Percentiles rank a stretch among this genome's conserved stretches.
phyloP scores from a whole-genome alignment of 306 rosid genomes.

The Cicer pinnatifidum region DNA sequence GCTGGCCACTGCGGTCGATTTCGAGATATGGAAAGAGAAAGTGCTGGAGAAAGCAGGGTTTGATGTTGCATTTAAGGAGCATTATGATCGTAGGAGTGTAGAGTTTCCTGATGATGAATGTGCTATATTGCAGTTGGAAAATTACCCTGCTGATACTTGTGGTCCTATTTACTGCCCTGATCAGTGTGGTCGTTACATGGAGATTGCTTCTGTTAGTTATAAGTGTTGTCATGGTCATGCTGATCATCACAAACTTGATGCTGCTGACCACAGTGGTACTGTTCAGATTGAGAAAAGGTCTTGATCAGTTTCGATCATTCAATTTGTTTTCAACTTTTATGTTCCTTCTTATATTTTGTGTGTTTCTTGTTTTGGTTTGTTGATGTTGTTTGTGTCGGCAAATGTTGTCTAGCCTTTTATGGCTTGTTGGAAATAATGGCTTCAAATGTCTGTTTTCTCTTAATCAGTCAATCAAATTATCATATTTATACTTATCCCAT shows the following conservation, averaged over 20 bases:
- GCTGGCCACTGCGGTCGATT: slow-evolving; percentile 34
- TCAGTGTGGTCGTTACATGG: slow-evolving; percentile 46
- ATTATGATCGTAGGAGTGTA: slow-evolving; percentile 20
- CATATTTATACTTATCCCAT: not conserved
- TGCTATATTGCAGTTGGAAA: slow-evolving; percentile 47
- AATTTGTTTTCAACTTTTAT: not conserved
- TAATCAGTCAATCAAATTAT: not conserved
- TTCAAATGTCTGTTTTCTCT: slow-evolving; percentile 26
- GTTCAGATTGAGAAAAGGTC: slow-evolving; percentile 51
- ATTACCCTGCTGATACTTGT: slow-evolving; percentile 45
- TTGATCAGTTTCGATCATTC: not conserved
- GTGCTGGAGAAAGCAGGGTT: slow-evolving; percentile 49
- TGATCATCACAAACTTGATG: not conserved
- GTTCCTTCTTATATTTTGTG: slow-evolving; percentile 29
- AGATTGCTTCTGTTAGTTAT: slow-evolving; percentile 45
- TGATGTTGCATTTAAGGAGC: slow-evolving; percentile 47
- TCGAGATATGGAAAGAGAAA: slow-evolving; percentile 46
- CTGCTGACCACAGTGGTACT: slow-evolving; percentile 41
- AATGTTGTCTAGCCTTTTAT: slow-evolving; percentile 28
- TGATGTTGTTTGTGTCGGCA: not conserved
- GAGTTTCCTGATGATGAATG: not conserved
- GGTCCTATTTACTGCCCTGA: slow-evolving; percentile 49
- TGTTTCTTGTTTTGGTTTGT: not conserved
- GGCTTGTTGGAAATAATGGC: slow-evolving; percentile 47
- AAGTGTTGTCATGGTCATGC: slow-evolving; percentile 51